These are phyloP conservation scores for Hyaloscypha hepaticicola DNA, from an alignment of 495 filamentous ascomycete genomes.

Conservation along the genomic window DNA sequence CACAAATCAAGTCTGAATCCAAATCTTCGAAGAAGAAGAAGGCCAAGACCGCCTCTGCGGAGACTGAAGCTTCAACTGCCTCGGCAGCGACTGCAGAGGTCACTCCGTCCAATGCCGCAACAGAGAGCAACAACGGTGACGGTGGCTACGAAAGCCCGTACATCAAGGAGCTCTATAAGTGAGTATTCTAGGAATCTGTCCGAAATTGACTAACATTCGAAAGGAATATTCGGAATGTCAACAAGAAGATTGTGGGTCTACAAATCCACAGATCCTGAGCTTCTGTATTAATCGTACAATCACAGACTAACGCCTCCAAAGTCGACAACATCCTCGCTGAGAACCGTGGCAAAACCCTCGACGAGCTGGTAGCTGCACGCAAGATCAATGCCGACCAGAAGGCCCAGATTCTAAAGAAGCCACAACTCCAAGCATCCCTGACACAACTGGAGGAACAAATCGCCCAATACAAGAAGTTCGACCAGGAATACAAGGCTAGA, in stretches of 20 bases:
- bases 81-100: constrained; percentile 41
- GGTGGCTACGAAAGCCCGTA: constrained; percentile 66
- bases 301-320: constrained; percentile 72
- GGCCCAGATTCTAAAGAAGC: constrained; percentile 84
- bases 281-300: constrained; percentile 1
- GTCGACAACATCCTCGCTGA: constrained; percentile 76
- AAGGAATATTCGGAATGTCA: constrained; percentile 80
- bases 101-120: constrained; percentile 33
- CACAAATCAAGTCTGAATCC: constrained; percentile 45
- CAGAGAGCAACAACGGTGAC: constrained; percentile 49
- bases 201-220: constrained; percentile 27
- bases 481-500: constrained; percentile 70
- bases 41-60: constrained; percentile 54
- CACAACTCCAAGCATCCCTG: constrained; percentile 71
- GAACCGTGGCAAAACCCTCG: constrained; percentile 71
- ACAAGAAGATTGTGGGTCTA: constrained; percentile 80
- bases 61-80: constrained; percentile 44
- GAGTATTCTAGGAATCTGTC: constrained; percentile 34
- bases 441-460: constrained; percentile 82
- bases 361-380: constrained; percentile 76
- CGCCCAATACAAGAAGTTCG: constrained; percentile 76
- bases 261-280: background rate
- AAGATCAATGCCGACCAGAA: constrained; percentile 95
- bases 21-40: constrained; percentile 79
- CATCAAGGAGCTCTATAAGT: constrained; percentile 87